Evolutionary conservation across 1,284 basidiomycete genomes (phyloP).

Genomic region (Puccinia hordei): DNA sequence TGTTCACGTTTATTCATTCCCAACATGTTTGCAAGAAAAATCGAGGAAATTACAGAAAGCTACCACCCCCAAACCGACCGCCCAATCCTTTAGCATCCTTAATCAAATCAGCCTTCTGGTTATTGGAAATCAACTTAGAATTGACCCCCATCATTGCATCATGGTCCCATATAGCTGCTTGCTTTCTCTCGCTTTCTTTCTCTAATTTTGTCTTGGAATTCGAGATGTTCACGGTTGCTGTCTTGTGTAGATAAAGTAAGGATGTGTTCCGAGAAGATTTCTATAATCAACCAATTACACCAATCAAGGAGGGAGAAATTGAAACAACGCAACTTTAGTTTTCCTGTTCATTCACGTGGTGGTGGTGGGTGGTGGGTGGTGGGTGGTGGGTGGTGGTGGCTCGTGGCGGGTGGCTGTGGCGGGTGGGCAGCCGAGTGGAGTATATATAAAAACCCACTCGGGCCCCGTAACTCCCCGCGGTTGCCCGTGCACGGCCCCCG

Average conservation of each 20-base stretch:
- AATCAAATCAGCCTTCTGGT: slow-evolving; percentile 73
- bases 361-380: too few relatives aligned
- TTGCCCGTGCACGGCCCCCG: too few relatives aligned
- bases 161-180: slow-evolving; percentile 80
- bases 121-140: slow-evolving; percentile 81
- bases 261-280: slow-evolving; percentile 69
- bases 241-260: slow-evolving; percentile 70
- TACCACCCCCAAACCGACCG: slow-evolving; percentile 71
- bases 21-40: too few relatives aligned
- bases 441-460: too few relatives aligned
- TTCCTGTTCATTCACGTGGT: background rate
- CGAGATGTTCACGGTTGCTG: slow-evolving; percentile 58
- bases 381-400: too few relatives aligned
- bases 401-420: too few relatives aligned
- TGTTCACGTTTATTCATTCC: too few relatives aligned
- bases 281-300: slow-evolving; percentile 60
- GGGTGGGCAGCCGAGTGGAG: too few relatives aligned
- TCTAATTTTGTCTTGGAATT: slow-evolving; percentile 59
- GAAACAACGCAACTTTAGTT: background rate
- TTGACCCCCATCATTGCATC: slow-evolving; percentile 79
- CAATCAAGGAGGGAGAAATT: background rate
- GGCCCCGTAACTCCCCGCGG: too few relatives aligned
- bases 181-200: slow-evolving; percentile 64
- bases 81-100: slow-evolving; percentile 75
- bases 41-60: slow-evolving; percentile 34